These are phyloP conservation scores for Botrytis pseudocinerea DNA, from an alignment of 2,329 filamentous ascomycete species.

Conservation along the genomic window DNA sequence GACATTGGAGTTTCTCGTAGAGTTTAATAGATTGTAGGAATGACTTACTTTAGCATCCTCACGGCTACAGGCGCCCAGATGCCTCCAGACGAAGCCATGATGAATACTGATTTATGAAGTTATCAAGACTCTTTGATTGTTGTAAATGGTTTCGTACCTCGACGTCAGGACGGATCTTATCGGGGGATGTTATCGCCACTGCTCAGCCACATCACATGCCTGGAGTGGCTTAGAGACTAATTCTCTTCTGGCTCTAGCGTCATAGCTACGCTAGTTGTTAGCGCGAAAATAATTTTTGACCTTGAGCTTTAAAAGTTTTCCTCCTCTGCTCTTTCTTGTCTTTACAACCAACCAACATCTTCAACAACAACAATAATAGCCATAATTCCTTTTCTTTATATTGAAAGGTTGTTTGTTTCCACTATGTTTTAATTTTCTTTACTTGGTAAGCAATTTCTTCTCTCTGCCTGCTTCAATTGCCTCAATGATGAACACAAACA, in stretches of 20 bases:
- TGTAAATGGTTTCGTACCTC: neutral
- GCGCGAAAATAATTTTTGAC: conserved; percentile 20
- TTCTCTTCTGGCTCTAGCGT: neutral
- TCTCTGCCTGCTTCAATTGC: conserved; percentile 26
- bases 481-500: conserved; percentile 45
- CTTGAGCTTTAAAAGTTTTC: conserved; percentile 20
- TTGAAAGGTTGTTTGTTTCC: neutral
- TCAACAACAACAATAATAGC: neutral
- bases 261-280: neutral
- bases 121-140: conserved; percentile 10
- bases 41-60: conserved; percentile 38
- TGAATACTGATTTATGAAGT: conserved; percentile 17
- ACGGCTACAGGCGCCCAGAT: conserved; percentile 41
- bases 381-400: neutral
- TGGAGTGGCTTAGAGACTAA: neutral
- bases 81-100: conserved; percentile 39
- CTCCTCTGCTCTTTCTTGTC: neutral
- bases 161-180: conserved; percentile 15
- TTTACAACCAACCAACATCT: neutral
- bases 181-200: conserved; percentile 20
- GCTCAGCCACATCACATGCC: conserved; percentile 13
- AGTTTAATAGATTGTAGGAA: neutral
- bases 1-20: neutral
- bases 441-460: conserved; percentile 28
- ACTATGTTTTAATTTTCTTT: neutral